Evolutionary conservation across 2,329 filamentous ascomycete species (phyloP).

Genomic region (Gyromitra esculenta): DNA sequence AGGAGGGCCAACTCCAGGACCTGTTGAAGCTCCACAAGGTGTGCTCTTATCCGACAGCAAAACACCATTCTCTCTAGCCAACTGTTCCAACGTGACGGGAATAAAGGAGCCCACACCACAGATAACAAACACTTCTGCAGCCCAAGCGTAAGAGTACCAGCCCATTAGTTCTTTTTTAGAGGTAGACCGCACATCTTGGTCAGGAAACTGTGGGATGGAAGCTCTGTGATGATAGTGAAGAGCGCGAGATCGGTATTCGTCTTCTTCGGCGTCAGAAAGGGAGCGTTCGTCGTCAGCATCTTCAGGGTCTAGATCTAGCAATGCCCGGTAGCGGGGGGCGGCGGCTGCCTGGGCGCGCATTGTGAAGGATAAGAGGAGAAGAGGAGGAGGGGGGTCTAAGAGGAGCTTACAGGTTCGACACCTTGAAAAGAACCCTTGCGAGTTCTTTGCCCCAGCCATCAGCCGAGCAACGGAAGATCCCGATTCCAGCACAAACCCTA

Average conservation of each 20-base stretch:
- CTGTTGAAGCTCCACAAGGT: constrained; percentile 67
- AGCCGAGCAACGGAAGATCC: constrained; percentile 2
- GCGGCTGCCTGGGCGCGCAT: constrained; percentile 47
- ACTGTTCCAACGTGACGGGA: constrained; percentile 90
- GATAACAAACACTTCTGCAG: constrained; percentile 94
- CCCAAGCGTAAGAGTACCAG: constrained; percentile 97
- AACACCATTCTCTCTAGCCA: constrained; percentile 91
- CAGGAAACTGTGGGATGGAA: constrained; percentile 71
- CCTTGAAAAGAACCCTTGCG: constrained; percentile 46
- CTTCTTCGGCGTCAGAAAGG: constrained; percentile 55
- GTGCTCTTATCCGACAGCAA: constrained; percentile 78
- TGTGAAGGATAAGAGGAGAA: constrained; percentile 38
- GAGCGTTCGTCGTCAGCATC: constrained; percentile 57
- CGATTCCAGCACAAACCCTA: constrained; percentile 1
- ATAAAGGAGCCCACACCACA: constrained; percentile 93
- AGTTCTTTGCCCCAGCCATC: constrained; percentile 41
- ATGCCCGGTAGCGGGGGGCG: constrained; percentile 48
- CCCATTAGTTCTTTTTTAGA: constrained; percentile 86
- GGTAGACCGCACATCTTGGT: constrained; percentile 88
- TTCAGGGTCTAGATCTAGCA: constrained; percentile 53
- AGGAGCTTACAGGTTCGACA: constrained; percentile 43
- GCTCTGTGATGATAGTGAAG: constrained; percentile 54
- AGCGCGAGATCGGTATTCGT: constrained; percentile 58
- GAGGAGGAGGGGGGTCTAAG: constrained; percentile 28
- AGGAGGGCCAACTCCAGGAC: constrained; percentile 32